Percentiles rank a stretch among this genome's conserved stretches.
phyloP scores from a whole-genome alignment of 345 rosid species.

The Salix exigua region DNA sequence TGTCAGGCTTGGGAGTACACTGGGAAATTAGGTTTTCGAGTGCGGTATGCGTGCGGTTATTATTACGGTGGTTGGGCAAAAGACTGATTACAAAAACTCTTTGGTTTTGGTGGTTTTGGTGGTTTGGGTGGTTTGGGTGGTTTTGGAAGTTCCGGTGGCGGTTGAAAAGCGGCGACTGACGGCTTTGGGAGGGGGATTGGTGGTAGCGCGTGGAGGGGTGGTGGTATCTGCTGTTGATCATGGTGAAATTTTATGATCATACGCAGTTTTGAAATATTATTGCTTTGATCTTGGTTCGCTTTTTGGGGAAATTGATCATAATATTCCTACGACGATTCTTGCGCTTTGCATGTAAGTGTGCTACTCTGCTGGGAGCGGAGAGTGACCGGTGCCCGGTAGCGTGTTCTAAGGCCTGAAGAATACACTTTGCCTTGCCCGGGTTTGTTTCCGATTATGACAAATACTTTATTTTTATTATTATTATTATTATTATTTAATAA shows the following conservation, averaged over 20 bases:
- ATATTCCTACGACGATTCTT: too few species aligned
- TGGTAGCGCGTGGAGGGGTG: not conserved
- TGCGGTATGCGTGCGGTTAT: not conserved
- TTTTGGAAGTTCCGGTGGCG: not conserved
- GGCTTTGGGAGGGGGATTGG: not conserved
- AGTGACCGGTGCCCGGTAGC: too few species aligned
- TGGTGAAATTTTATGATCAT: not conserved
- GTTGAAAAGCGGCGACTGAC: not conserved
- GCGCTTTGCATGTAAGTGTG: too few species aligned
- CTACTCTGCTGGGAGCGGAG: too few species aligned
- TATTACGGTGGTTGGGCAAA: not conserved
- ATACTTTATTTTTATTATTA: too few species aligned
- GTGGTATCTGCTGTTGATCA: not conserved
- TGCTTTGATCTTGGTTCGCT: too few species aligned
- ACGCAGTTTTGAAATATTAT: not conserved
- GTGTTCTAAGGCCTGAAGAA: too few species aligned
- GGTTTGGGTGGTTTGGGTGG: too few species aligned
- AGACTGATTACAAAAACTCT: not conserved
- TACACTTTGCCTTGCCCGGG: too few species aligned
- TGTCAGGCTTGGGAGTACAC: slow-evolving; percentile 5
- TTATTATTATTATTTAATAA: too few species aligned
- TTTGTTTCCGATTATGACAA: too few species aligned
- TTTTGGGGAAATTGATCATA: too few species aligned
- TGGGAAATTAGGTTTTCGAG: slow-evolving; percentile 4
- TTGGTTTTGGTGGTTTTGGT: not conserved